Conservation (phyloP, 2,329 filamentous ascomycete species). For the Colletotrichum sp. region DNA sequence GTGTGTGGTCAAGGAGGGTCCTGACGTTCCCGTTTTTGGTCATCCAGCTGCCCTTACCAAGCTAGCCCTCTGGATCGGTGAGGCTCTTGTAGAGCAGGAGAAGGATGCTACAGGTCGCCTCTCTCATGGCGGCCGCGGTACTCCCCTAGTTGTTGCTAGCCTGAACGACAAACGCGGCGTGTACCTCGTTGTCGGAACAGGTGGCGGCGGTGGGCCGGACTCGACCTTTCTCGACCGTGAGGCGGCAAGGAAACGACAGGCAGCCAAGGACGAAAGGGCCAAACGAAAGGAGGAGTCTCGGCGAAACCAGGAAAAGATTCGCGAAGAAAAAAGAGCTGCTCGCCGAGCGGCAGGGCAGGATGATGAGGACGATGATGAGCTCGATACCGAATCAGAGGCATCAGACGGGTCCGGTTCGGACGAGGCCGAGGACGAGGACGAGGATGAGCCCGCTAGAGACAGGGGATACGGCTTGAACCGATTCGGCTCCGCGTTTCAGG, state of each 20-base stretch:
- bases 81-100: constrained; percentile 90
- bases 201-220: constrained; percentile 81
- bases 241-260: constrained; percentile 65
- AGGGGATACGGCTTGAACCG: constrained; percentile 81
- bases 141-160: constrained; percentile 87
- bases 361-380: constrained; percentile 55
- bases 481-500: constrained; percentile 94
- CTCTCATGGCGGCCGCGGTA: constrained; percentile 72
- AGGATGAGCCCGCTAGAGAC: constrained; percentile 59
- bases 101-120: constrained; percentile 74
- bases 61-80: constrained; percentile 90
- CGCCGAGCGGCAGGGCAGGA: constrained; percentile 52
- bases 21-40: constrained; percentile 88
- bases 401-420: constrained; percentile 46
- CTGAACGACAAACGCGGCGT: constrained; percentile 86
- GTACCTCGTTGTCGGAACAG: constrained; percentile 92
- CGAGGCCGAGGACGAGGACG: constrained; percentile 63
- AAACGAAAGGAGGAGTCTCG: constrained; percentile 65
- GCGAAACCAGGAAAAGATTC: constrained; percentile 61
- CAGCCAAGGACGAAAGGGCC: constrained; percentile 67
- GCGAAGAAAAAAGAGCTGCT: constrained; percentile 65
- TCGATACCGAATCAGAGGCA: constrained; percentile 44
- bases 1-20: constrained; percentile 93
- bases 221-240: constrained; percentile 72
- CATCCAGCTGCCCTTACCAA: constrained; percentile 94